phyloP scores from a whole-genome alignment of 2,329 filamentous ascomycete species.

The Alternaria sp. region DNA sequence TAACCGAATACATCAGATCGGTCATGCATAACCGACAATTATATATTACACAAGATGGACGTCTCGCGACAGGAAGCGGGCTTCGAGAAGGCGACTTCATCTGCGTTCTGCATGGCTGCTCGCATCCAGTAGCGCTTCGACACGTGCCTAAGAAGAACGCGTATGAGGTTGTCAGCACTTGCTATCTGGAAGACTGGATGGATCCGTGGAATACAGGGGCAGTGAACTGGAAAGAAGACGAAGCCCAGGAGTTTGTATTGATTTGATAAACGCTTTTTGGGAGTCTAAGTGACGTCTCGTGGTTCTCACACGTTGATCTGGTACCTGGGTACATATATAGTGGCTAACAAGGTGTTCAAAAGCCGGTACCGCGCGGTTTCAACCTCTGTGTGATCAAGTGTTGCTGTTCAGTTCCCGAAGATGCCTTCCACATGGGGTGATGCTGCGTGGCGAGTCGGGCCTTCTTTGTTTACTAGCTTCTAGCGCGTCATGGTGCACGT shows the following conservation, averaged over 20 bases:
- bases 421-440: neutral
- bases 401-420: too few species aligned
- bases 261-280: neutral
- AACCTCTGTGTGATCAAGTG: too few species aligned
- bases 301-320: too few species aligned
- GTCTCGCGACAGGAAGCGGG: neutral
- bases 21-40: neutral
- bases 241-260: neutral
- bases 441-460: neutral
- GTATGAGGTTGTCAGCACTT: neutral
- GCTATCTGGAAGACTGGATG: neutral
- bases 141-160: fast-evolving
- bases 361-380: too few species aligned
- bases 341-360: too few species aligned
- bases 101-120: neutral
- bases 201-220: neutral
- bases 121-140: neutral
- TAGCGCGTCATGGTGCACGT: neutral
- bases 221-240: neutral
- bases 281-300: neutral
- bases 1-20: fast-evolving
- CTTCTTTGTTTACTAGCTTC: neutral
- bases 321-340: too few species aligned
- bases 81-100: fast-evolving
- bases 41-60: neutral